phyloP scores from a whole-genome alignment of 495 filamentous ascomycete species.

The Cladorrhinum samala region DNA sequence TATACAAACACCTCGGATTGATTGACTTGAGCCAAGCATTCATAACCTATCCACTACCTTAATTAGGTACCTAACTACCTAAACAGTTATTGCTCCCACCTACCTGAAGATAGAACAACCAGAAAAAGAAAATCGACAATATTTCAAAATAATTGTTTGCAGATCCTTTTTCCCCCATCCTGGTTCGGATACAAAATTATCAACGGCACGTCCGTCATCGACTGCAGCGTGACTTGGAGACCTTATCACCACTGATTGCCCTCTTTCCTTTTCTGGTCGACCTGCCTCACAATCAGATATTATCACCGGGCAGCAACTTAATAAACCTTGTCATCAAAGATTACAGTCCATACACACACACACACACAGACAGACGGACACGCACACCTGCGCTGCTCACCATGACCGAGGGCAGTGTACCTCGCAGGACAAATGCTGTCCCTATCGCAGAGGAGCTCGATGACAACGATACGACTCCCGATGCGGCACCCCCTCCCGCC shows the following conservation, averaged over 20 bases:
- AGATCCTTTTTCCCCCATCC: not conserved
- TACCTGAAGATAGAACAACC: not conserved
- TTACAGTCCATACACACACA: not conserved
- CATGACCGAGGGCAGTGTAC: not conserved
- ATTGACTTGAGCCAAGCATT: no score
- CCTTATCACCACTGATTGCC: no score
- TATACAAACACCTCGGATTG: not conserved
- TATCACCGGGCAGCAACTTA: no score
- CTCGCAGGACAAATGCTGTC: constrained; percentile 16
- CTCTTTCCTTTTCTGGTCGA: no score
- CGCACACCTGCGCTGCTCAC: no score
- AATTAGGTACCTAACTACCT: no score
- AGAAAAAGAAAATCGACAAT: not conserved
- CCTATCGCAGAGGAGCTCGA: constrained; percentile 22
- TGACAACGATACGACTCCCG: constrained; percentile 11
- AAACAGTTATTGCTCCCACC: no score
- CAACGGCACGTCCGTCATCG: no score
- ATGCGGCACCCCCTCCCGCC: constrained; percentile 35
- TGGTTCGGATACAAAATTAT: not conserved
- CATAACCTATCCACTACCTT: not conserved
- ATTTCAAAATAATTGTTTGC: not conserved
- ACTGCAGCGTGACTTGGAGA: no score
- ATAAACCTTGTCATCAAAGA: no score
- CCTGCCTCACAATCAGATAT: no score
- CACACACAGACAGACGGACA: no score